Base-by-base conservation (phyloP, 202 grass and related monocot species). In the Zoysia matrella region DNA sequence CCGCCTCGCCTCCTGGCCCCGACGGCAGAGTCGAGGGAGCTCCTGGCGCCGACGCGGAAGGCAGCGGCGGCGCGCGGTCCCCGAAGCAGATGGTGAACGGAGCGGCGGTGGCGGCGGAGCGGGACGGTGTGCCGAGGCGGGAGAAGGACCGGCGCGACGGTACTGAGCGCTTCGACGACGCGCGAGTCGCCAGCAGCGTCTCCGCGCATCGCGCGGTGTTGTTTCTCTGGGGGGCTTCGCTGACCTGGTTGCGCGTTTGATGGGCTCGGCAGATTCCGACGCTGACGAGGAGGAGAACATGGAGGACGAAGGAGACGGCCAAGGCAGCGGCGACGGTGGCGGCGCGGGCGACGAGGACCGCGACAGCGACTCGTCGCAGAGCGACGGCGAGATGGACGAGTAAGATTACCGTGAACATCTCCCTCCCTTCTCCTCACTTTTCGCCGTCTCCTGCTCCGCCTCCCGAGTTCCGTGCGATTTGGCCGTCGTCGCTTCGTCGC, bases 381-480 rank as follows among this genome's bases (percentile, higher is more conserved):
- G 83, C 78, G 88, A 84, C 75, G 84, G 40, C 75, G 92, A 91
- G 72, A 75, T 88, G 70, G 82, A 86, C 55, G 92, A 95, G 86
- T 94, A 95, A 81, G 92, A 70, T n/a, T 8, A 40, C 83, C 72
- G 60, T 65, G 57, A 8, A 46, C 48, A 39, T 0, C 36, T 47
- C 47, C 53, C 15, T 39, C 50, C 48, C 74, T 69, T 72, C 65
- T 68, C 49, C 58, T 57, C 69, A 36, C 49, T 79, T 52, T 4
- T 52, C 78, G 4, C 44, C 72, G 61, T 14, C 60, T 47, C 47
- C 72, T 57, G 80, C 79, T 86, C 74, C 65, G 56, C 10, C 46
- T 48, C 74, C 30, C 30, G 30, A 36, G 30, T 1, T 36, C 77
- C 69, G 30, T 30, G 73, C 65, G 77, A 88, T 88, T 82, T 73